Percentiles rank a stretch among this genome's conserved stretches.
Conservation (phyloP, 441 rosid species). For the Aleurites moluccanus region DNA sequence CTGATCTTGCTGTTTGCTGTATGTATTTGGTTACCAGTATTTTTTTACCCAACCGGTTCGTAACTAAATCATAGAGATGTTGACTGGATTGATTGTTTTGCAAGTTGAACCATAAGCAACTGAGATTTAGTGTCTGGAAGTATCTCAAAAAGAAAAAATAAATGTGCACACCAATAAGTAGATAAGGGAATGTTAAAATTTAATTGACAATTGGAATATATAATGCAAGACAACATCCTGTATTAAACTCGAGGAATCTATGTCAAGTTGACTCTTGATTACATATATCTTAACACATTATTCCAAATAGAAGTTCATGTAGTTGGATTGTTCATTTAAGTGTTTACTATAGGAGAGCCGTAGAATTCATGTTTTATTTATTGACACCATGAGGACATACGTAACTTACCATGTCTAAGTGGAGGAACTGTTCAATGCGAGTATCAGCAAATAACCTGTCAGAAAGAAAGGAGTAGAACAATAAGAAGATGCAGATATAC, state of each 20-base stretch:
- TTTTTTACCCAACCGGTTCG: not conserved
- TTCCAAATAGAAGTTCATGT: not conserved
- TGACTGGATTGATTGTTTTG: not conserved
- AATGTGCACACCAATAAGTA: not conserved
- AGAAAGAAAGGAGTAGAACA: constrained; percentile 24
- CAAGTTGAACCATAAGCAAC: not conserved
- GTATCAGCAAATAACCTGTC: constrained; percentile 54
- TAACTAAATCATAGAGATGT: not conserved
- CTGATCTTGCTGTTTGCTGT: not conserved
- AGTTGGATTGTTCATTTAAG: not conserved
- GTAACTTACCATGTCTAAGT: constrained; percentile 68
- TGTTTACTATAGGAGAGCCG: not conserved
- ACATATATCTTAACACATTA: not conserved
- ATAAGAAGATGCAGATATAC: not conserved
- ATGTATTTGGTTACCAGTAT: not conserved
- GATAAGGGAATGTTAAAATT: not conserved
- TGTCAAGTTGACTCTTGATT: not conserved
- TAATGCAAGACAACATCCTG: not conserved
- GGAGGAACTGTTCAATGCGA: constrained; percentile 55
- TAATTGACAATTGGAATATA: not conserved
- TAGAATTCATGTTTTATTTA: not conserved
- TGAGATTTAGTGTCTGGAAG: not conserved
- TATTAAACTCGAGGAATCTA: not conserved
- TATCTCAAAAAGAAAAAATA: not conserved
- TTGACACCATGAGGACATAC: not conserved